Conservation (phyloP, 179 eudicot genomes). For the Heliamphora pulchella region DNA sequence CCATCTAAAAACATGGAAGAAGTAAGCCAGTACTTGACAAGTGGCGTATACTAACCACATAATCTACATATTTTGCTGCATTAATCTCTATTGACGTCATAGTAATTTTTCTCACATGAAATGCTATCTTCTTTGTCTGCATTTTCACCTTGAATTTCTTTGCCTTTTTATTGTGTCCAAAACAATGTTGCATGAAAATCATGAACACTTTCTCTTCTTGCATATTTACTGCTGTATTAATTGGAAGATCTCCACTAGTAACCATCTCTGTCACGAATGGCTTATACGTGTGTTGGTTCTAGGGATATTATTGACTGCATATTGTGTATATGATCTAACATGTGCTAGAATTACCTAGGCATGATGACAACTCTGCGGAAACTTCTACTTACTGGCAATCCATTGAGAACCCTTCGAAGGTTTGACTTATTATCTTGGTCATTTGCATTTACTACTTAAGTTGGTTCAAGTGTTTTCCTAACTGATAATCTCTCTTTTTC, state of each 20-base stretch:
- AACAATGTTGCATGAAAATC: background rate
- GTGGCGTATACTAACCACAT: background rate
- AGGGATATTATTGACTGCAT: background rate
- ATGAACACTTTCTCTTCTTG: background rate
- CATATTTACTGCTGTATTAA: background rate
- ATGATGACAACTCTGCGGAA: conserved; percentile 78
- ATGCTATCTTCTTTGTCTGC: background rate
- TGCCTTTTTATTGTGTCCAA: background rate
- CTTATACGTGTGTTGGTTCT: background rate
- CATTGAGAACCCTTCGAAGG: conserved; percentile 89
- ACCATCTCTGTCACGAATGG: background rate
- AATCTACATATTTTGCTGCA: background rate
- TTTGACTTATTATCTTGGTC: conserved; percentile 21
- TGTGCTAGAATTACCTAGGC: conserved; percentile 33
- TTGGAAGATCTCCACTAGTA: background rate
- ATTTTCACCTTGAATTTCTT: background rate
- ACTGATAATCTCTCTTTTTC: conserved; percentile 15
- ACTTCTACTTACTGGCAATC: conserved; percentile 86
- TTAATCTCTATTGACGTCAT: background rate
- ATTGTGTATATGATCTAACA: conserved; percentile 12
- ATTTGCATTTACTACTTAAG: conserved; percentile 16
- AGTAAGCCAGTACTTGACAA: background rate
- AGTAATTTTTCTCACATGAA: background rate
- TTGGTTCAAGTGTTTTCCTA: background rate
- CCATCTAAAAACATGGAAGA: background rate